Evolutionary conservation across 768 basidiomycete genomes (phyloP).

Genomic region (Boletus barrowsii): DNA sequence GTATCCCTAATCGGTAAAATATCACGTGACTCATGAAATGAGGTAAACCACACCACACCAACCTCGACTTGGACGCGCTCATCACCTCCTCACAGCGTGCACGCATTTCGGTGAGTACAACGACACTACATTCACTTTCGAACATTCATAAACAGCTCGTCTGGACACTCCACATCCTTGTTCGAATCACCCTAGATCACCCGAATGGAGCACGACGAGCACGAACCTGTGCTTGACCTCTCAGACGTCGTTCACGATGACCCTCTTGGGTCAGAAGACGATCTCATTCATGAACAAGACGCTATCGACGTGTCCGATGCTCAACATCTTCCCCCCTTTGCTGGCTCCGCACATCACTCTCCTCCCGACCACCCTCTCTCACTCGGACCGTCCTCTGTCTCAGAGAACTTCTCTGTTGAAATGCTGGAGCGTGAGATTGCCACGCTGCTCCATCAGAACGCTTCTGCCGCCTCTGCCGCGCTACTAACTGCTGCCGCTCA

Average conservation of each 20-base stretch:
- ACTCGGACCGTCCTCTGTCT: slow-evolving; percentile 37
- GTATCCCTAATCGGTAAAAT: slow-evolving; percentile 4
- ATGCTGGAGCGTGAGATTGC: slow-evolving; percentile 78
- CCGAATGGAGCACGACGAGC: slow-evolving; percentile 52
- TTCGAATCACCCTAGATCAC: slow-evolving; percentile 4
- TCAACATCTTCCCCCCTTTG: slow-evolving; percentile 30
- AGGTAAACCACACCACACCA: slow-evolving; percentile 20
- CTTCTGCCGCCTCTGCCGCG: slow-evolving; percentile 64
- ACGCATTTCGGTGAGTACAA: slow-evolving; percentile 16
- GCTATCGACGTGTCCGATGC: slow-evolving; percentile 31
- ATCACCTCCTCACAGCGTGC: slow-evolving; percentile 18
- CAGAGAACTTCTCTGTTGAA: slow-evolving; percentile 61
- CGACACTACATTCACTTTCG: not conserved
- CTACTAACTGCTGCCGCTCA: slow-evolving; percentile 64
- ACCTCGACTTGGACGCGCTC: slow-evolving; percentile 22
- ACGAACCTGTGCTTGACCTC: slow-evolving; percentile 63
- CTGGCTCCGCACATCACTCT: slow-evolving; percentile 12
- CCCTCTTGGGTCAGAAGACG: slow-evolving; percentile 58
- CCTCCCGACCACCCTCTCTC: slow-evolving; percentile 33
- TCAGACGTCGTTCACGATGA: slow-evolving; percentile 87
- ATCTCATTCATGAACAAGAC: slow-evolving; percentile 30
- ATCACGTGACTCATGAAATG: slow-evolving; percentile 29
- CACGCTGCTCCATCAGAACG: slow-evolving; percentile 70
- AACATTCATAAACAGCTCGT: no score
- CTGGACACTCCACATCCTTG: not conserved